Evolutionary conservation across 2,329 filamentous ascomycete genomes (phyloP), one percentile per base, ranked within the genome.

Genomic region (Penicillium sclerotiorum): DNA sequence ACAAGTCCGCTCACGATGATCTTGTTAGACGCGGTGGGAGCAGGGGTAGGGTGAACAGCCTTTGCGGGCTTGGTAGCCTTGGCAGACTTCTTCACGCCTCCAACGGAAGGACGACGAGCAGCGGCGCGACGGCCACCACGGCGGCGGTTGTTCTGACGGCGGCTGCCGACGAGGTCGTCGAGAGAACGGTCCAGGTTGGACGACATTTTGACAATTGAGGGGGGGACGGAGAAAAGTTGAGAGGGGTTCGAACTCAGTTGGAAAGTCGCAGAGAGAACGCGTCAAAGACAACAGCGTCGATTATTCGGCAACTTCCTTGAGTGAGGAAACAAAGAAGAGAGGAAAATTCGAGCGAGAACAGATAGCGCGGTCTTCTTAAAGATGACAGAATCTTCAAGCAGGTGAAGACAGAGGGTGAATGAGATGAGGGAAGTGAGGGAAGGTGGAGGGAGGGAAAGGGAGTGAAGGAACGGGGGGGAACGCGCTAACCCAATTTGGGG

Each of bases 1-100:
- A 96, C 92, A 82, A 99, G 83, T 80, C 95, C 95, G 87, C 90
- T 96, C 77, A 99, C 93, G 75, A 96, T 89, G 77, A 97, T 93
- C 80, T 96, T 97, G 82, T 90, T 95, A 63, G 95, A 90, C 67
- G 84, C 85, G 65, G 79, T 78, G 54, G 76, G 73, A 59, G 79
- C 74, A 52, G 83, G 82, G 70, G 86, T 88, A 63, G 83, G 82
- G 55, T 89, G 84, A 35, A 80, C 77, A 53, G 82, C 77, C 76
- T 77, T 77, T 45, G 70, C 53, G 47, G 69, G 60, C 61, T 75
- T 74, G 50, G 63, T 63, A 45, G 72, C 66, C 65, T 71, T 88
- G 51, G 82, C 80, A 62, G 78, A 84, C 82, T 96, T 96, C 75
- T 89, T 85, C 62, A 96, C 82, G 68, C 93, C 93, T 62, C 91